Percentiles rank a stretch among this genome's conserved stretches.
phyloP scores from a whole-genome alignment of 1,284 basidiomycete species.

The Boletus nobilissimus region DNA sequence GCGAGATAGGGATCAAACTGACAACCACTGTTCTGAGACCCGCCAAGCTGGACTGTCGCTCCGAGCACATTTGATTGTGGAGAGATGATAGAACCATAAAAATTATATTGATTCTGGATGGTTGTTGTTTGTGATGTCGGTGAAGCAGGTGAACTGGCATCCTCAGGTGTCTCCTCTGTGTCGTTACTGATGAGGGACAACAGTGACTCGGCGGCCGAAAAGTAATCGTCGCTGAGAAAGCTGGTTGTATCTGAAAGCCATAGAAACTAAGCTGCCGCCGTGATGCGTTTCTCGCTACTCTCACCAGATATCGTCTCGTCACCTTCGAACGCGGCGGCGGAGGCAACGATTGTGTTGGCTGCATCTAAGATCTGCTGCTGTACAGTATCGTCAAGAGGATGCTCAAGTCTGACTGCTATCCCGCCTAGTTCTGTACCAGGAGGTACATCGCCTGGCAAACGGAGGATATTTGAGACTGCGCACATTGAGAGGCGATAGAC shows the following conservation, averaged over 20 bases:
- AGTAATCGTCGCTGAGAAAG: background rate
- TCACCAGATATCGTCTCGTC: conserved; percentile 4
- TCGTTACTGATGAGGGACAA: background rate
- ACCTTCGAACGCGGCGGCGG: background rate
- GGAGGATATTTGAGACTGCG: background rate
- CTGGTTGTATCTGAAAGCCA: background rate
- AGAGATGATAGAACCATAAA: conserved; percentile 16
- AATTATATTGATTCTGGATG: background rate
- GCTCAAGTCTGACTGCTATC: conserved; percentile 22
- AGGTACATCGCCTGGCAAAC: background rate
- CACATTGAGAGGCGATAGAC: background rate
- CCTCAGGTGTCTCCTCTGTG: background rate
- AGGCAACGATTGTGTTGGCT: background rate
- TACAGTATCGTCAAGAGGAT: conserved; percentile 20
- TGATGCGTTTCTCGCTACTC: background rate
- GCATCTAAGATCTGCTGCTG: conserved; percentile 10
- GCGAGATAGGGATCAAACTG: conserved; percentile 4
- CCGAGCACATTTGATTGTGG: conserved; percentile 12
- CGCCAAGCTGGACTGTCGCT: conserved; percentile 3
- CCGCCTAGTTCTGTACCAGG: background rate
- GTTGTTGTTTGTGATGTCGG: background rate
- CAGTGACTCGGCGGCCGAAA: conserved; percentile 6
- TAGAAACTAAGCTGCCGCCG: background rate
- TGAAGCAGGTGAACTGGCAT: background rate
- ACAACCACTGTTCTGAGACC: background rate